phyloP scores from a whole-genome alignment of 495 filamentous ascomycete genomes.

The Xylaria longipes region DNA sequence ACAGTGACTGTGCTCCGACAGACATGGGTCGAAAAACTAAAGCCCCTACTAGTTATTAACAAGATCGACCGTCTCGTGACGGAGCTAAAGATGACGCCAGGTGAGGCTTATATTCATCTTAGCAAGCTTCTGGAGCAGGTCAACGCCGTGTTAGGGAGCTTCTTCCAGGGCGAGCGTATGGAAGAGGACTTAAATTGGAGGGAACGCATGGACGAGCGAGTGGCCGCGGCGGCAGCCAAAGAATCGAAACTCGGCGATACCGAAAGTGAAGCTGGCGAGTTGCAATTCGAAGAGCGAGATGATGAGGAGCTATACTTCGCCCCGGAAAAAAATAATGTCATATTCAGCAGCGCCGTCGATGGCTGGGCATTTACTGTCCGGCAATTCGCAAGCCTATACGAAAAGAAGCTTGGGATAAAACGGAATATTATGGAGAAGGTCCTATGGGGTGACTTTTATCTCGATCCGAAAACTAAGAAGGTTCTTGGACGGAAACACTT shows the following conservation, averaged over 20 bases:
- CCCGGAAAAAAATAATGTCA: constrained; percentile 97
- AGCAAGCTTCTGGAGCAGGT: constrained; percentile 91
- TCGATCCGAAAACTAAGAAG: constrained; percentile 96
- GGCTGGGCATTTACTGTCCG: constrained; percentile 97
- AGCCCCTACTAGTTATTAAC: constrained; percentile 94
- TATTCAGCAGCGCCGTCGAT: constrained; percentile 96
- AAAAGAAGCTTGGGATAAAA: constrained; percentile 97
- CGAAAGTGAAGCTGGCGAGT: constrained; percentile 60
- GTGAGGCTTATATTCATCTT: constrained; percentile 89
- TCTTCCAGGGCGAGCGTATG: constrained; percentile 98
- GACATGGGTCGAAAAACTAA: constrained; percentile 94
- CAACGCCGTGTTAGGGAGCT: constrained; percentile 96
- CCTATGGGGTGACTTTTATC: constrained; percentile 95
- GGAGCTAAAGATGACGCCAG: constrained; percentile 89
- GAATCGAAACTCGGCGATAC: constrained; percentile 54
- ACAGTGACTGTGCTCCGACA: constrained; percentile 96
- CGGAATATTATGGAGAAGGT: constrained; percentile 90
- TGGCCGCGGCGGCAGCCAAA: constrained; percentile 64
- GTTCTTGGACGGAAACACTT: constrained; percentile 91
- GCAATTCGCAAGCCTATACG: constrained; percentile 92
- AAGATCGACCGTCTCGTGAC: constrained; percentile 96
- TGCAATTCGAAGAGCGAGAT: constrained; percentile 87
- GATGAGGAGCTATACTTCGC: constrained; percentile 99
- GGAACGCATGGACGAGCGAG: constrained; percentile 85
- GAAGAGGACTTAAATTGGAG: constrained; percentile 97